Percentiles rank a stretch among this genome's conserved stretches.
Conservation (phyloP, 352 stramenopile genomes). For the Pythium rishiriense region DNA sequence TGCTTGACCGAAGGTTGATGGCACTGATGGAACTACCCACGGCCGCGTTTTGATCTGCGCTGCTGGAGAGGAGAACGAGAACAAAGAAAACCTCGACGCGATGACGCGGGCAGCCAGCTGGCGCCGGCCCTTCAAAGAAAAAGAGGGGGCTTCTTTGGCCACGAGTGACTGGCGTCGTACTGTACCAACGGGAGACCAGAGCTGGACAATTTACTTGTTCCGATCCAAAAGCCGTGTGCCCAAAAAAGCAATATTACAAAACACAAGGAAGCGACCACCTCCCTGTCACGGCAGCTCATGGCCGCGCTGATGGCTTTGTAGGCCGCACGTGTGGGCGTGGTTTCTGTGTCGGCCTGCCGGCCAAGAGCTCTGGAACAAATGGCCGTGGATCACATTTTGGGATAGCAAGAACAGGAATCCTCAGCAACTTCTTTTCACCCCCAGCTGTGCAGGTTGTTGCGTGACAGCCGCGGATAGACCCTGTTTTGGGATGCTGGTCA, state of each 20-base stretch:
- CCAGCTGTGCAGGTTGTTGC: not conserved
- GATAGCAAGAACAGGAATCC: too few relatives aligned
- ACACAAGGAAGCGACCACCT: too few relatives aligned
- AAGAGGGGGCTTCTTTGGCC: not conserved
- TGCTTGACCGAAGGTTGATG: slow-evolving; percentile 18
- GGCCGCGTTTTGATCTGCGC: not conserved
- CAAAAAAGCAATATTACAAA: too few relatives aligned
- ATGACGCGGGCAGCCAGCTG: slow-evolving; percentile 18
- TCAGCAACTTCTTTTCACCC: not conserved
- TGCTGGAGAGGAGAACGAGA: slow-evolving; percentile 7
- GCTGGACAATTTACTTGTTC: not conserved
- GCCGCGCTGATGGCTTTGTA: too few relatives aligned
- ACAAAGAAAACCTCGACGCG: slow-evolving; percentile 8
- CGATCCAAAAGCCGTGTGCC: not conserved
- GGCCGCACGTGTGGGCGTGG: too few relatives aligned
- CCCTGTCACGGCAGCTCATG: too few relatives aligned
- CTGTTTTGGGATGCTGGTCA: slow-evolving; percentile 4
- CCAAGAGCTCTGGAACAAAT: too few relatives aligned
- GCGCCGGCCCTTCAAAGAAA: slow-evolving; percentile 7
- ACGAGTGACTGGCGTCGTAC: not conserved
- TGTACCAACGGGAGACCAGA: not conserved
- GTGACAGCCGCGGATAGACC: not conserved
- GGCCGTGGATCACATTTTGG: too few relatives aligned
- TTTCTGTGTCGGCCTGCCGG: too few relatives aligned
- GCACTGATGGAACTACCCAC: slow-evolving; percentile 11